Base-by-base conservation (phyloP, 257 asterid species). In the Craterostigma plantagineum region DNA sequence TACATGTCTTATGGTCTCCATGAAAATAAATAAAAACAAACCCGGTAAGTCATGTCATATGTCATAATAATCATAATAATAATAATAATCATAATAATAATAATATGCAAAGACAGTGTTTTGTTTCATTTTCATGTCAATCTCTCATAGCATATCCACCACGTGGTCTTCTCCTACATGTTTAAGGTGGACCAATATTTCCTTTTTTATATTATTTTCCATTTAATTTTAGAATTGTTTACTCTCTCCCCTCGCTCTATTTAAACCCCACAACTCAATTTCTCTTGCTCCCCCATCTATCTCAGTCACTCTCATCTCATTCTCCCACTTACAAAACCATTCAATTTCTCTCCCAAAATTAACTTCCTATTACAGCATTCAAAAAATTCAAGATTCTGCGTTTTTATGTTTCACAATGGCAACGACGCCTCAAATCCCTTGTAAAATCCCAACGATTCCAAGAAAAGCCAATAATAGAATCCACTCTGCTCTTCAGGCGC, bases 161-260 rank as follows among this genome's bases (percentile, higher is more conserved):
- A 73, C 82, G 82, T 73, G 83, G 66, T 55, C 63, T 48, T 61
- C 62, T 40, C 44, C 7, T 35, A 50, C 62, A 61, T 54, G 56
- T 57, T 56, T 39, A 16, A 42, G 55, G 51, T 5, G 34, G 14
- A 10, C 40, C 11, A 36, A 12, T n/a, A n/a, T 10, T 18, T 35
- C 17, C 23, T 16, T 52, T 45, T 10, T 13, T 16, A 10, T 33
- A 42, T 11, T 14, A 7, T 42, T 6, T 23, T 23, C 14, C 4
- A 14, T 14, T 43, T 74, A 68, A 73, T 62, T n/a, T 65, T 50
- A 55, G 65, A 60, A 50, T 56, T 60, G 45, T 17, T 57, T 18
- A 42, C 33, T 48, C n/a, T n/a, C n/a, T n/a, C n/a, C n/a, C n/a
- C n/a, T n/a, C n/a, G n/a, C n/a, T n/a, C 4, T 53, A 34, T 38